Conservation (phyloP, 2,329 filamentous ascomycete genomes). For the Ceratocystis alfenasii region DNA sequence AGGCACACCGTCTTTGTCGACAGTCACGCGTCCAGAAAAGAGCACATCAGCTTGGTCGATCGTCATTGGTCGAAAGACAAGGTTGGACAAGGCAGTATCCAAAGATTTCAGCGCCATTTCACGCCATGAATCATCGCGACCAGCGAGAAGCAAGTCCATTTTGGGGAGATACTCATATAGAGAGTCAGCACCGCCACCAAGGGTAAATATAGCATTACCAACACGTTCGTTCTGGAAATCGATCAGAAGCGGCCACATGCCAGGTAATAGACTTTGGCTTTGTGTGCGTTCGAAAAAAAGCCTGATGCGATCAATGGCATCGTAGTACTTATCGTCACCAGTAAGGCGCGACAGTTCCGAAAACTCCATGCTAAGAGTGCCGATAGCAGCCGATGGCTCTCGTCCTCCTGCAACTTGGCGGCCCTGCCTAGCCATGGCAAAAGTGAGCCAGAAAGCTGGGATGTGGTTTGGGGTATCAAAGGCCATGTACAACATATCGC, state of each 20-base stretch:
- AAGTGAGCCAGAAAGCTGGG: constrained; percentile 38
- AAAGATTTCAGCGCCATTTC: constrained; percentile 52
- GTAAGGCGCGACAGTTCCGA: constrained; percentile 63
- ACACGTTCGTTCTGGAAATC: constrained; percentile 33
- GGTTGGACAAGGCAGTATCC: constrained; percentile 45
- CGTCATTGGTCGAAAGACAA: constrained; percentile 60
- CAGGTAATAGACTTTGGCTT: constrained; percentile 56
- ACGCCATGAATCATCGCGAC: constrained; percentile 47
- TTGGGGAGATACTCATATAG: constrained; percentile 51
- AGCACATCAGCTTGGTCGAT: constrained; percentile 51
- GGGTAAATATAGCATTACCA: constrained; percentile 35
- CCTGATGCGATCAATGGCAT: constrained; percentile 63
- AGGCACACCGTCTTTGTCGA: constrained; percentile 1
- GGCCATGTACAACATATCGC: constrained; percentile 42
- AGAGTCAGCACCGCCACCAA: constrained; percentile 45
- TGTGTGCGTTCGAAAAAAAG: constrained; percentile 57
- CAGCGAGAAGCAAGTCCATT: constrained; percentile 54
- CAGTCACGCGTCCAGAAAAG: constrained; percentile 37
- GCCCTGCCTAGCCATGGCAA: constrained; percentile 32
- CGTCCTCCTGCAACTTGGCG: constrained; percentile 39
- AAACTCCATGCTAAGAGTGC: constrained; percentile 64
- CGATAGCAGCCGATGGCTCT: constrained; percentile 39
- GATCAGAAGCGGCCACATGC: constrained; percentile 60
- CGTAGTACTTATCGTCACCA: constrained; percentile 57
- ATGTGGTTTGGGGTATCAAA: constrained; percentile 45